These are phyloP conservation scores for Agapanthus africanus DNA, from an alignment of 106 monocot genomes.

Conservation along the genomic window DNA sequence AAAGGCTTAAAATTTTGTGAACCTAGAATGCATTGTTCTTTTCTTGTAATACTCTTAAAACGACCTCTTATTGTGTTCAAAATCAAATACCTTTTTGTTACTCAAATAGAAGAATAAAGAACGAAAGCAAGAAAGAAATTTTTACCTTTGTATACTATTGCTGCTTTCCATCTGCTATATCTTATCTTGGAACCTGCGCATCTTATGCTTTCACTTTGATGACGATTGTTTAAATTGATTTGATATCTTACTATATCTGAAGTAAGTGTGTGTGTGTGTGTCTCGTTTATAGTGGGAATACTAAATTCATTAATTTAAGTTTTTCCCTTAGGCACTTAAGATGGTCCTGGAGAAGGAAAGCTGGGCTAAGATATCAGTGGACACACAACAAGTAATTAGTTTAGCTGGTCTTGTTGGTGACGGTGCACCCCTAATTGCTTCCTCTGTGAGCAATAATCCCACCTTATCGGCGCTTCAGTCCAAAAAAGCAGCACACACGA, in stretches of 20 bases:
- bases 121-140: no score
- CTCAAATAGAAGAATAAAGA: no score
- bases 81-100: no score
- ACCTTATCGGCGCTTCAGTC: conserved; percentile 27
- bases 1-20: no score
- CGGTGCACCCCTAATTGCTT: conserved; percentile 75
- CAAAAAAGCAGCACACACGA: conserved; percentile 17
- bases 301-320: conserved; percentile 1
- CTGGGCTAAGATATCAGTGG: conserved; percentile 72
- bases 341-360: conserved; percentile 94
- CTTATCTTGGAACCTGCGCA: no score
- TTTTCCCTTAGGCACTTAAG: conserved; percentile 62
- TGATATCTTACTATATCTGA: not conserved
- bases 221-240: not conserved
- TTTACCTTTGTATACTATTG: no score
- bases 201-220: not conserved
- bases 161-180: no score
- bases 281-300: not conserved
- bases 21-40: no score
- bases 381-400: conserved; percentile 63
- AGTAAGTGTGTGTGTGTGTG: not conserved
- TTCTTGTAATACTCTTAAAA: no score
- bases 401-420: conserved; percentile 94
- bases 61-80: no score
- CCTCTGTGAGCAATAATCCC: conserved; percentile 27